Conservation (phyloP, 495 filamentous ascomycete species). For the Xylaria flabelliformis region DNA sequence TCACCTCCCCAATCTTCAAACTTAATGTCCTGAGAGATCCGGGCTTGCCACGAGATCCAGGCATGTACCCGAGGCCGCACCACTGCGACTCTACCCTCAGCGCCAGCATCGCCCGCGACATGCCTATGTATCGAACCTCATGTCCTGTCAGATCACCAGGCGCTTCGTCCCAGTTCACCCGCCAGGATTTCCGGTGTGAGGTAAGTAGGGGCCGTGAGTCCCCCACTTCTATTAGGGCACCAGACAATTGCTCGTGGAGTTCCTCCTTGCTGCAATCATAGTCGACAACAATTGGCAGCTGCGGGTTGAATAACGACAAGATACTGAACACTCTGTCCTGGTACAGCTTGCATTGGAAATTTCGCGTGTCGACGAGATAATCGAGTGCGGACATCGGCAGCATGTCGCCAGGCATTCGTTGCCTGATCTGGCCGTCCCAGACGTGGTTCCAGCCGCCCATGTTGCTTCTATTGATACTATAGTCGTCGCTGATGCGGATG, state of each 20-base stretch:
- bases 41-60: neutral
- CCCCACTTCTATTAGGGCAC: neutral
- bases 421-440: neutral
- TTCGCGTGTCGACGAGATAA: conserved; percentile 5
- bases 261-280: conserved; percentile 8
- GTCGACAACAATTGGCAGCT: neutral
- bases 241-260: conserved; percentile 1
- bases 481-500: conserved; percentile 13
- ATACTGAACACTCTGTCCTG: neutral
- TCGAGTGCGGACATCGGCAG: neutral
- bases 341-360: conserved; percentile 12
- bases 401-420: conserved; percentile 16
- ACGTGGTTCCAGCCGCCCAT: conserved; percentile 8
- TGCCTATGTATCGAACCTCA: conserved; percentile 6
- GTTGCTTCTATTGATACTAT: conserved; percentile 5
- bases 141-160: neutral
- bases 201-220: conserved; percentile 1
- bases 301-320: conserved; percentile 13
- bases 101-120: neutral
- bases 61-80: neutral
- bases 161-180: conserved; percentile 8
- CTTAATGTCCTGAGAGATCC: neutral
- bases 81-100: conserved; percentile 1
- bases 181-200: neutral
- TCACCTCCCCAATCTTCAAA: conserved; percentile 11